Base-by-base conservation (phyloP, 768 basidiomycete genomes). In the Candolleomyces eurysporus region DNA sequence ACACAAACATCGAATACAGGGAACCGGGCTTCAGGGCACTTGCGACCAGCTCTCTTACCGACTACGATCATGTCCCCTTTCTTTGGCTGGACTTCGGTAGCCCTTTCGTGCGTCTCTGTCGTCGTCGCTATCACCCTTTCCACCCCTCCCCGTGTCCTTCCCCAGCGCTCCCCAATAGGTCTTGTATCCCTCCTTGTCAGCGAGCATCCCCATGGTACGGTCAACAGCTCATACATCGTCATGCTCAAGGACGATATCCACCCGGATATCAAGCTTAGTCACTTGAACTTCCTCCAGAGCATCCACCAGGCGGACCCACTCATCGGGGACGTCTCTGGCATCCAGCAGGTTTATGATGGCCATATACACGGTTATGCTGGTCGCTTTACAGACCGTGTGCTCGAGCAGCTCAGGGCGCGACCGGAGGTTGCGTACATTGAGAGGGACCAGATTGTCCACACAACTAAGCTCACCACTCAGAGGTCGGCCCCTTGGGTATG, bases 341-440 rank as follows among this genome's bases (percentile, higher is more conserved):
- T 93, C 36, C 77, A 75, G 60, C 93, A 96, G 67, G 81, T 96
- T 68, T 97, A 94, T 70, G 82, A 88, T 56, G 81, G 84, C 40
- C 84, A 86, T 63, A 73, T 88, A 68, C 86, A 83, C 60, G 92
- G 92, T 45, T 97, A 96, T 72, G 82, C 94, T 22, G 96, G 94
- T 42, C 78, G 75, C 66, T 96, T 98, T 79, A 83, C 87, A 19
- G 74, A 84, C 31, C 69, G 73, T 32, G 88, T 90, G 48, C 70
- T 99, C 55, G 83, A 92, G 58, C 81, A 84, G 68, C 87, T 99
- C 72, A 84, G 96, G 57, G 73, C 80, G 54, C 81, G 88, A 80
- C 94, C 94, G 10, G 95, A 96, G 73, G 96, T 99, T 36, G 90
- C 87, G 17, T 96, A 90, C 69, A 80, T 99, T 57, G 97, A 99